Evolutionary conservation across 805 yeast genomes (phyloP), one percentile per base, ranked within the genome.

Genomic region (Ogataea glucozyma): DNA sequence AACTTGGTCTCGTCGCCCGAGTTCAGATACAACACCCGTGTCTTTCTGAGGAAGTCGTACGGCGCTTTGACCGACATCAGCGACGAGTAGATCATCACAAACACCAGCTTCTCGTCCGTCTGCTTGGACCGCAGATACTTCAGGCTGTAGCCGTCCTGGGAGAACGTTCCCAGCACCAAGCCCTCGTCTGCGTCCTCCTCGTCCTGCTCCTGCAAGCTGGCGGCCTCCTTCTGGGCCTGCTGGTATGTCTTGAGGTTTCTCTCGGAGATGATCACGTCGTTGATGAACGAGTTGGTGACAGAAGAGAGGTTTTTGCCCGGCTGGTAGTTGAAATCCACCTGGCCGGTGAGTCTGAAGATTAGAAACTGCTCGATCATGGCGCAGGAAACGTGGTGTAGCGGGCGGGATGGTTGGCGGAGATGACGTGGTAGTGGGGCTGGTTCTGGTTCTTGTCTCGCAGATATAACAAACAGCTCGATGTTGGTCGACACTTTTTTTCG

Each of bases 341-440:
- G 57, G 1, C 86, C 86, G 8, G 77, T 71, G 1, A 72, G 70
- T 4, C 74, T 66, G 57, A 79, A 78, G 1, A 79, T 67, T 8
- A 71, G 53, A 42, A 76, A 67, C 49, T 70, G 76, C 49, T 75
- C 80, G 33, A 75, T 66, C 79, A 72, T 69, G 34, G 6, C 6
- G 29, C n/a, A n/a, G n/a, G n/a, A n/a, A n/a, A n/a, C n/a, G n/a
- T n/a, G 18, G 18, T 27, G 13, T 26, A 6, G 29, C n/a, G 13
- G 31, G 13, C 4, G 31, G n/a, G 31, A 7, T n/a, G 31, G 17
- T 27, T 10, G 31, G 9, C 5, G 31, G 16, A 27, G 4, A 27
- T 27, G 4, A 27, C 13, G 18, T 5, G 4, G 31, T 17, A 27
- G 16, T 6, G 24, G 24, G 10, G 3, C 12, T 14, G 10, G 16